Evolutionary conservation across 306 rosid genomes (phyloP).

Genomic region (Spatholobus suberectus): DNA sequence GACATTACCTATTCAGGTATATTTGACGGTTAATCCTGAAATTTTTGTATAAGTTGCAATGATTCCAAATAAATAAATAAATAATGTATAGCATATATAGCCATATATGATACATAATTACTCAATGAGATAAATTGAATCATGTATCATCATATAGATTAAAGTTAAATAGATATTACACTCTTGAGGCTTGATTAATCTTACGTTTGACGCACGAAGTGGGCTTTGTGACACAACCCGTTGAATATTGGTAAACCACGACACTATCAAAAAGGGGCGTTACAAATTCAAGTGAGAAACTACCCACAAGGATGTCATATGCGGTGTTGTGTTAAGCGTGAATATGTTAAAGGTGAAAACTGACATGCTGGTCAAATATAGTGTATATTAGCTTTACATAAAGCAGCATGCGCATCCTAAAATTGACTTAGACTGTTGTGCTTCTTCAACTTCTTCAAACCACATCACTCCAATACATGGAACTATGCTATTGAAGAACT

Average conservation of each 20-base stretch:
- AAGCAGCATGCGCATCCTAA: neutral
- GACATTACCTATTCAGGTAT: neutral
- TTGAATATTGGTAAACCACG: neutral
- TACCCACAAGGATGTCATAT: neutral
- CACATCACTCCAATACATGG: neutral
- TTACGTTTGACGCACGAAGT: neutral
- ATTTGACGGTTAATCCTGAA: neutral
- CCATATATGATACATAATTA: too few species aligned
- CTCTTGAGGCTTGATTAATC: neutral
- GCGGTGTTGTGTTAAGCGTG: neutral
- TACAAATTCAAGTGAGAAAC: neutral
- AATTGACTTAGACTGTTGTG: neutral
- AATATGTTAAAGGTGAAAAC: neutral
- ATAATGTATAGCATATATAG: too few species aligned
- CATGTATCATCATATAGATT: too few species aligned
- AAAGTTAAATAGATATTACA: neutral
- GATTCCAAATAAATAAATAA: neutral
- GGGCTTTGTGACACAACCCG: neutral
- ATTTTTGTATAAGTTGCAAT: too few species aligned
- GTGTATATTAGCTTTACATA: neutral
- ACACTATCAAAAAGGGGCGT: neutral
- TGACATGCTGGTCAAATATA: neutral
- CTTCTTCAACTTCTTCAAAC: neutral
- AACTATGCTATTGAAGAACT: too few species aligned
- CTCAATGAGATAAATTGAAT: too few species aligned